Evolutionary conservation across 805 yeast genomes (phyloP), one percentile per base, ranked within the genome.

Genomic region (Torulaspora gathmanii): DNA sequence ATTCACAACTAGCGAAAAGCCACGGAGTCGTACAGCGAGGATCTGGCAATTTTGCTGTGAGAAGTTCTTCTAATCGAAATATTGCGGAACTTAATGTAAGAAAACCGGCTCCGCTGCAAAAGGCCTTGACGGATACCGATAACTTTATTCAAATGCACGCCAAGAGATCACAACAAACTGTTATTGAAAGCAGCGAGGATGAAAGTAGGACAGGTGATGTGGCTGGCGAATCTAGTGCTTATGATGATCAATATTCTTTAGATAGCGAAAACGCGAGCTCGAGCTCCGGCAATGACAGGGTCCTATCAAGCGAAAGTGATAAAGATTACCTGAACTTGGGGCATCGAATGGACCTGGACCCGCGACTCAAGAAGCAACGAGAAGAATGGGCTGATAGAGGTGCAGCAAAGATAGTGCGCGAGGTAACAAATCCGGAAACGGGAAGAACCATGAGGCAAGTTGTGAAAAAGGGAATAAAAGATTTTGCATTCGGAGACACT

Each of bases 401-500:
- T 1, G 83, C 85, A 2, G 85, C 86, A 0, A 71, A 72, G 27
- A 61, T 76, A 3, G 69, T 79, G 11, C 73, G 71, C 48, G 70
- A 71, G 17, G 69, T 69, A 3, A 56, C 60, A 11, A 76, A 75
- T 44, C 67, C 68, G 25, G 54, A 63, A 2, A 63, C 71, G 11
- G 87, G 86, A 9, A 68, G 78, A 60, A 64, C 69, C 5, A 66
- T 64, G 57, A 83, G 76, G 47, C 75, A 70, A 60, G 69, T 74
- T 44, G 79, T 72, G 36, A 75, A 63, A 64, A 72, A 60, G 65
- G 79, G 67, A 16, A 95, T 88, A 10, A 79, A 82, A 53, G 99
- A 93, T 61, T 93, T 90, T 65, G 83, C 81, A 51, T 88, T 93
- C 61, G 95, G 95, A 8, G 80, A 86, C 13, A 80, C 84, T 35